Conservation (phyloP, 2,329 filamentous ascomycete species). For the Fusarium transvaalense region DNA sequence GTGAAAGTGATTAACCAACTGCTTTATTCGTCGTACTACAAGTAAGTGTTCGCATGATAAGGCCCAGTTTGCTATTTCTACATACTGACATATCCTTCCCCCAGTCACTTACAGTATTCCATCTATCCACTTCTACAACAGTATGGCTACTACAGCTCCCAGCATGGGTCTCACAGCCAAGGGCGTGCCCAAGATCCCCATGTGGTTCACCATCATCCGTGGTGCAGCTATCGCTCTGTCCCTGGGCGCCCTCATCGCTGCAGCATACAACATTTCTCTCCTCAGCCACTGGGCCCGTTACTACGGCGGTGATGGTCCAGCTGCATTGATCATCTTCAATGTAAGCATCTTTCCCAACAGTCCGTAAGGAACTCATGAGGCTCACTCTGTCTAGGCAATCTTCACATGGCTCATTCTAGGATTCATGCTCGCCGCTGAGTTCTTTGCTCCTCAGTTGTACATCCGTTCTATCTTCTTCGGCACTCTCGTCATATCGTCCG, state of each 20-base stretch:
- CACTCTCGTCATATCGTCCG: conserved; percentile 53
- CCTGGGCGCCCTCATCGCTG: conserved; percentile 55
- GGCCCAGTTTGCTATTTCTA: rapidly evolving
- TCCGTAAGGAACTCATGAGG: not conserved
- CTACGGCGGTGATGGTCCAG: conserved; percentile 51
- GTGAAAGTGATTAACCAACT: not conserved
- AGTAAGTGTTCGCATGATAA: not conserved
- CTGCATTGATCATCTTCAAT: conserved; percentile 61
- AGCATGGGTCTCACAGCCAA: conserved; percentile 52
- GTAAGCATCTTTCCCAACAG: conserved; percentile 51
- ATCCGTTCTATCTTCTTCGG: conserved; percentile 52
- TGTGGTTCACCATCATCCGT: conserved; percentile 55
- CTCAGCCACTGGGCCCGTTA: conserved; percentile 43
- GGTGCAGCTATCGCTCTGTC: conserved; percentile 56
- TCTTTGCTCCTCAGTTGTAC: conserved; percentile 54
- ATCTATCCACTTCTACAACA: not conserved
- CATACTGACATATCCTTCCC: not conserved
- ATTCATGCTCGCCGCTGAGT: conserved; percentile 53
- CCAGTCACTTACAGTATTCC: not conserved
- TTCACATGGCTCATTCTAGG: conserved; percentile 59
- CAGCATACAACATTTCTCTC: conserved; percentile 57
- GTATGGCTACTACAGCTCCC: conserved; percentile 29
- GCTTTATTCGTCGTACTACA: not conserved
- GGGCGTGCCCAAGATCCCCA: conserved; percentile 55
- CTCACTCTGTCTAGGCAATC: conserved; percentile 52